Conservation (phyloP, 495 filamentous ascomycete species). For the Penicillium pancosmium region DNA sequence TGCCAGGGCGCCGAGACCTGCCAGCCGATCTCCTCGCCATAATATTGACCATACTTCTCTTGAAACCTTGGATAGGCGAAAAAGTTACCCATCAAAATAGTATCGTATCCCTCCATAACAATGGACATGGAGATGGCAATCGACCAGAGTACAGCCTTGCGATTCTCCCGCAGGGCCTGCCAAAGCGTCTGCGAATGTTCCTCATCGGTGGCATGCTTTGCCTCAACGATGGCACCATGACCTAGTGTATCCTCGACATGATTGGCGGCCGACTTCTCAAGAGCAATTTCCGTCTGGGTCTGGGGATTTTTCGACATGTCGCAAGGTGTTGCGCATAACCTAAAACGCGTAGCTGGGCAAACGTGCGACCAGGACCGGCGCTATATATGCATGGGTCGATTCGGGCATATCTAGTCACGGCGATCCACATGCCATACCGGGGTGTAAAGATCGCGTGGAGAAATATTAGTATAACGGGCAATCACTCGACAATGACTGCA, state of each 20-base stretch:
- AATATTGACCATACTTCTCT: slow-evolving; percentile 37
- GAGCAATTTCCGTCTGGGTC: slow-evolving; percentile 20
- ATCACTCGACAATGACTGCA: background rate
- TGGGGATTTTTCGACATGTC: slow-evolving; percentile 14
- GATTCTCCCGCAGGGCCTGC: slow-evolving; percentile 43
- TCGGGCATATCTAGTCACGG: background rate
- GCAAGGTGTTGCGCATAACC: background rate
- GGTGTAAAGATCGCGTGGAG: slow-evolving; percentile 17
- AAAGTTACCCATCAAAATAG: slow-evolving; percentile 47
- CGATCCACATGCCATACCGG: slow-evolving; percentile 11
- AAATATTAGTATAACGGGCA: slow-evolving; percentile 1
- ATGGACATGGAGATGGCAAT: slow-evolving; percentile 47
- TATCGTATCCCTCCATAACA: slow-evolving; percentile 57
- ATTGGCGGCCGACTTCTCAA: slow-evolving; percentile 30
- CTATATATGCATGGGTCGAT: slow-evolving; percentile 15
- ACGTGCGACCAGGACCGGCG: background rate
- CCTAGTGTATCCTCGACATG: slow-evolving; percentile 33
- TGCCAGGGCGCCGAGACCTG: slow-evolving; percentile 42
- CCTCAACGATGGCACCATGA: slow-evolving; percentile 29
- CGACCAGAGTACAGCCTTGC: slow-evolving; percentile 53
- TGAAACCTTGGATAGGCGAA: slow-evolving; percentile 42
- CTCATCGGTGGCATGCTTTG: slow-evolving; percentile 36
- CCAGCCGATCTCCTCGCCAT: slow-evolving; percentile 21
- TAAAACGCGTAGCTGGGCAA: slow-evolving; percentile 1
- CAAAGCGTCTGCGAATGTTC: slow-evolving; percentile 35